phyloP scores from a whole-genome alignment of 2,329 filamentous ascomycete species.

The Parastagonospora nodorum region DNA sequence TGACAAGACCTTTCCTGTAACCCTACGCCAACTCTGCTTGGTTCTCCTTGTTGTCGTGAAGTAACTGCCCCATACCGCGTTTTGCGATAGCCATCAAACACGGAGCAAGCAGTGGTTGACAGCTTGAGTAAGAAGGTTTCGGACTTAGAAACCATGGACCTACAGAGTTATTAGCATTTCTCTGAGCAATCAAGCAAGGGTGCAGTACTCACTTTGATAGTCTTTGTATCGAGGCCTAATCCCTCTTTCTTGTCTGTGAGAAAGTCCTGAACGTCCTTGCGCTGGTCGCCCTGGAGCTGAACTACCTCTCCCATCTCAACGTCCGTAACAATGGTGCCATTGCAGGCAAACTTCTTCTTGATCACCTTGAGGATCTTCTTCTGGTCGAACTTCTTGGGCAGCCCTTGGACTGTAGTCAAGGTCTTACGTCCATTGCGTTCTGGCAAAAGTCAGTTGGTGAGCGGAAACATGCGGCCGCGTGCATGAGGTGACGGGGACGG shows the following conservation, averaged over 20 bases:
- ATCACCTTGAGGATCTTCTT: conserved; percentile 99
- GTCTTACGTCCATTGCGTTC: conserved; percentile 99
- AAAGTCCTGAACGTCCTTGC: conserved; percentile 98
- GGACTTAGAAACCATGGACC: conserved; percentile 45
- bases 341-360: conserved; percentile 99
- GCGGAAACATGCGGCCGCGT: background rate
- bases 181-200: background rate
- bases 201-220: conserved; percentile 75
- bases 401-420: conserved; percentile 98
- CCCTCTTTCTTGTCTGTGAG: conserved; percentile 94
- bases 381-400: conserved; percentile 98
- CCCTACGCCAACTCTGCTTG: no score
- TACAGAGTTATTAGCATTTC: conserved; percentile 8
- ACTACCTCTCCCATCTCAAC: conserved; percentile 99
- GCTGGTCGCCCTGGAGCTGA: conserved; percentile 98
- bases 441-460: conserved; percentile 56
- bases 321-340: conserved; percentile 98
- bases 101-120: background rate
- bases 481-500: background rate
- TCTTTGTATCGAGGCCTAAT: conserved; percentile 91
- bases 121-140: background rate
- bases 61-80: background rate
- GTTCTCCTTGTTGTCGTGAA: no score
- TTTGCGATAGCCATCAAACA: background rate
- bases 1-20: no score